Percentiles rank a stretch among this genome's conserved stretches.
Conservation (phyloP, 2,329 filamentous ascomycete genomes). For the Beauveria sp. region DNA sequence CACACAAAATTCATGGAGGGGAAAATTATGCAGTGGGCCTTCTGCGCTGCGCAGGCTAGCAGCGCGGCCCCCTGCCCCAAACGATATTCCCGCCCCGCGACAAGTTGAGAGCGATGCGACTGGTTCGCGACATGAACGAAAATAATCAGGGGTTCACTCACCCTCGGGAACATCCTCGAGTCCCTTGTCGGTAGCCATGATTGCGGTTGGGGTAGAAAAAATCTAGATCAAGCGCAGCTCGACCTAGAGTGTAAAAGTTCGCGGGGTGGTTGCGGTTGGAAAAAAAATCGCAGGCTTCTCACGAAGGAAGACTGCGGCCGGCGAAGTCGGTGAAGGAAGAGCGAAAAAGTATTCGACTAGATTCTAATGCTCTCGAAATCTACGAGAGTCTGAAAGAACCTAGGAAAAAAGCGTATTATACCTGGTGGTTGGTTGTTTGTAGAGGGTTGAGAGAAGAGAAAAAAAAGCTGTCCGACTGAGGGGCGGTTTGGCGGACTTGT, state of each 20-base stretch:
- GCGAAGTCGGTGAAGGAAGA: conserved; percentile 15
- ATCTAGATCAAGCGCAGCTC: conserved; percentile 71
- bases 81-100: conserved; percentile 7
- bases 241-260: conserved; percentile 51
- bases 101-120: conserved; percentile 5
- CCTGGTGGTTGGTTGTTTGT: conserved; percentile 22
- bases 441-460: conserved; percentile 21
- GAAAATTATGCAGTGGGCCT: conserved; percentile 9
- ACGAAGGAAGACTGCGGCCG: conserved; percentile 26
- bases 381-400: conserved; percentile 34
- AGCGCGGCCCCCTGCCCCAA: not conserved
- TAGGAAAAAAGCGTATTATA: conserved; percentile 28
- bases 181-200: conserved; percentile 97
- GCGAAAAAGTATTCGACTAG: conserved; percentile 33
- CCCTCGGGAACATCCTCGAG: conserved; percentile 96
- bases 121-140: not conserved
- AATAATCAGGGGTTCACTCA: conserved; percentile 44
- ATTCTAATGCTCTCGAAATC: conserved; percentile 38
- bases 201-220: conserved; percentile 57
- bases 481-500: conserved; percentile 28
- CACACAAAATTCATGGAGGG: conserved; percentile 6
- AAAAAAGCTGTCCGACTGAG: conserved; percentile 33
- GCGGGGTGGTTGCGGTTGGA: conserved; percentile 29
- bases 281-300: conserved; percentile 31
- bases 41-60: not conserved